Evolutionary conservation across 139 green algal genomes (phyloP).

Genomic region (Chlamydomonas applanata): DNA sequence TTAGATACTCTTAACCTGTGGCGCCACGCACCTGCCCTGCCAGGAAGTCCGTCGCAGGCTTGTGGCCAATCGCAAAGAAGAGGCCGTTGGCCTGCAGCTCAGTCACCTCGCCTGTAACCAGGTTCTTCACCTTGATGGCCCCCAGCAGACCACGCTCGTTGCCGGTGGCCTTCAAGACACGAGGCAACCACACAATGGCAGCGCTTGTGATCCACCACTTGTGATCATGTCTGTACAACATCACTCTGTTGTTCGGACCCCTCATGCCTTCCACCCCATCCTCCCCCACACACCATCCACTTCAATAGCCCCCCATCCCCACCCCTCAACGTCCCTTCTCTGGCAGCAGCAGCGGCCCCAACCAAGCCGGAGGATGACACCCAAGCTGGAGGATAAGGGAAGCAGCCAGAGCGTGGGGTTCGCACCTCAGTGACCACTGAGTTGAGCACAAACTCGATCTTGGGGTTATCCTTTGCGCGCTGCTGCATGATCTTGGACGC

Average conservation of each 20-base stretch:
- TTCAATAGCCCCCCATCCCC: too few species aligned
- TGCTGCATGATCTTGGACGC: constrained; percentile 61
- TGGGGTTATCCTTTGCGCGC: constrained; percentile 72
- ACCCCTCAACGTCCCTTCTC: too few species aligned
- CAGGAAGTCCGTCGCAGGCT: constrained; percentile 81
- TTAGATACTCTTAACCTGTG: neutral
- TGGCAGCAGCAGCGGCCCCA: too few species aligned
- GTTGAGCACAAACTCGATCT: constrained; percentile 82
- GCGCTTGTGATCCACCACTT: too few species aligned
- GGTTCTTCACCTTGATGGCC: constrained; percentile 25
- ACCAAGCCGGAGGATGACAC: too few species aligned
- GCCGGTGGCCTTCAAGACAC: constrained; percentile 66
- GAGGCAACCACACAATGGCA: too few species aligned
- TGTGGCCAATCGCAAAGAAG: constrained; percentile 93
- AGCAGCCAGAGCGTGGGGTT: too few species aligned
- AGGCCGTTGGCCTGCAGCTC: constrained; percentile 66
- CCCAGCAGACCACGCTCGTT: constrained; percentile 57
- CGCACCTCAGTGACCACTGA: constrained; percentile 41
- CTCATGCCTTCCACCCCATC: too few species aligned
- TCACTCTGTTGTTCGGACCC: too few species aligned
- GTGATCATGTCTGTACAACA: too few species aligned
- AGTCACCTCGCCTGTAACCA: constrained; percentile 34
- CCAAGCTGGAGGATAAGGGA: too few species aligned
- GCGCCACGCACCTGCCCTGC: constrained; percentile 42
- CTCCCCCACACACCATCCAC: too few species aligned